Conservation (phyloP, 495 filamentous ascomycete species). For the Podospora sp. region DNA sequence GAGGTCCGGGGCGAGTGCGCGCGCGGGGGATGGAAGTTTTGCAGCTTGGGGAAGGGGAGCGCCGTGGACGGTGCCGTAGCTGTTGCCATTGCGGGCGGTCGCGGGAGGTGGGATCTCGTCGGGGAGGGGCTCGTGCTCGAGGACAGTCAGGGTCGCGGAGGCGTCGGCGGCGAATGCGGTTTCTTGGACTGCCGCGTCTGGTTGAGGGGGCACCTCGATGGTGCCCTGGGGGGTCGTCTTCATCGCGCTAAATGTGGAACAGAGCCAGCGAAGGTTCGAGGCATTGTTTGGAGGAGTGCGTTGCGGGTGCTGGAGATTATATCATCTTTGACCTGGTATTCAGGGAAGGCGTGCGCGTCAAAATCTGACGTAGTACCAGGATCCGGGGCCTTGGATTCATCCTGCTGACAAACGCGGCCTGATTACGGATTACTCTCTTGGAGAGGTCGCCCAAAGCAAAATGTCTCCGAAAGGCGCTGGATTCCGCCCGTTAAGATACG, state of each 20-base stretch:
- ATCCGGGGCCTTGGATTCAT: neutral
- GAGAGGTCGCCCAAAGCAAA: too few species aligned
- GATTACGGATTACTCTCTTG: neutral
- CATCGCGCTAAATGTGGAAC: neutral
- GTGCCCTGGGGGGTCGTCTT: neutral
- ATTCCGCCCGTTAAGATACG: too few species aligned
- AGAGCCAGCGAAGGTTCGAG: neutral
- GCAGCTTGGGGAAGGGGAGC: constrained; percentile 2
- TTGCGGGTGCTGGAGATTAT: neutral
- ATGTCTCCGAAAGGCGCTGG: too few species aligned
- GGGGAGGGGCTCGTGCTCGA: neutral
- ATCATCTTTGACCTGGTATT: neutral
- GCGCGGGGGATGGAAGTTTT: constrained; percentile 17
- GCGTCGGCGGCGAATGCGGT: neutral
- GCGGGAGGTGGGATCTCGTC: neutral
- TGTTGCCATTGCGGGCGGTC: neutral
- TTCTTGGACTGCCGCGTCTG: neutral
- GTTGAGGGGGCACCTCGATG: constrained; percentile 6
- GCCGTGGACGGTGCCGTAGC: neutral
- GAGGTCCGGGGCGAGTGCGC: constrained; percentile 39
- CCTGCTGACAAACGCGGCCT: neutral
- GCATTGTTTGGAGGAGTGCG: neutral
- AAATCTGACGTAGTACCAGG: neutral
- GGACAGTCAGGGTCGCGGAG: neutral
- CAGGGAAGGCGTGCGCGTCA: neutral